Base-by-base conservation (phyloP, 2,329 filamentous ascomycete species). In the Pezicula carpinea region DNA sequence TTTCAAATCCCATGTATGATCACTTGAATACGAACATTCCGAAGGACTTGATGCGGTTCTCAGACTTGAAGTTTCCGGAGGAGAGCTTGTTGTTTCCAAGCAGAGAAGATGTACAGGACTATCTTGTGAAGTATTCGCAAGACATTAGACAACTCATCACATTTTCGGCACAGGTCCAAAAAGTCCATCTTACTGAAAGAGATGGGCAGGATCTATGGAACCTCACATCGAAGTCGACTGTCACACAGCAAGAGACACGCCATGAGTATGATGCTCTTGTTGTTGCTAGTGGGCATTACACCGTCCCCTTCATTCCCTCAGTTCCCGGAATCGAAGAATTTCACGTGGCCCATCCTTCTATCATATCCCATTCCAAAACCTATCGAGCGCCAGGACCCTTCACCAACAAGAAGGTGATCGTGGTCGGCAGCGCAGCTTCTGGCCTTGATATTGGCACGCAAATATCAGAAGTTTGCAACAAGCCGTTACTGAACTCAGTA, bases 1-100 rank as follows among this genome's bases (percentile, higher is more conserved):
- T 92, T 59, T 74, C 88, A n/a, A 89, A 87, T 15, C 87, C 91
- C 3, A 80, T 96, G 67, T 96, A 96, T 65, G 81, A 89, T 40
- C 70, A 76, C 19, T 71, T 96, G 14, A 85, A 96, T 60, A 90
- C 91, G 18, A 97, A 97, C 64, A 90, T 96, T 40, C 87, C 90
- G 0, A 80, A 85, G 49, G 73, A 75, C 0, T 64, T 96, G 44
- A 97, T 97, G 92, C 71, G 75, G 4, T 96, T 83, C 64, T 84
- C 83, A 4, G 86, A 92, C 55, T 70, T 79, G 6, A 63, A 76
- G 1, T 93, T 93, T 59, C 75, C 79, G 0, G 59, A 73, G 1
- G 75, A 81, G 11, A 73, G 77, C 6, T 81, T 84, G 61, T 72
- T 95, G 1, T 95, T 92, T 57, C 92, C 92, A 0, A 76, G 74